These are phyloP conservation scores for Mycena maculata DNA, from an alignment of 768 basidiomycete genomes.

Conservation along the genomic window DNA sequence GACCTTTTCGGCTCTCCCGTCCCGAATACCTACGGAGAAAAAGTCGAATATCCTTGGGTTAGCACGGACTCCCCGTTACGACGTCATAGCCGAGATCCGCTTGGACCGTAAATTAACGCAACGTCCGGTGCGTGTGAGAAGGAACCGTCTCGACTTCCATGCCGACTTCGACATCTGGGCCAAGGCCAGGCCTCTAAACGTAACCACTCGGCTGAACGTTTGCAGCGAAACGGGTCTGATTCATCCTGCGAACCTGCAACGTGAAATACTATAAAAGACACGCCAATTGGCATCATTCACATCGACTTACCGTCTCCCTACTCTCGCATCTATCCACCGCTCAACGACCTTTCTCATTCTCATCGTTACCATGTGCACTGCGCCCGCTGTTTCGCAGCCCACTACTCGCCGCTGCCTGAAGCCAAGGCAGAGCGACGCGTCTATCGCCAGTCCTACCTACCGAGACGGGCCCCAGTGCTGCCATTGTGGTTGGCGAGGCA, in stretches of 20 bases:
- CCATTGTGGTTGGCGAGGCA: constrained; percentile 27
- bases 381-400: background rate
- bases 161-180: background rate
- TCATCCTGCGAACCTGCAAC: background rate
- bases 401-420: background rate
- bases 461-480: constrained; percentile 30
- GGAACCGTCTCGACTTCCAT: background rate
- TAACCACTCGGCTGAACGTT: background rate
- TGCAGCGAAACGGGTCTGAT: background rate
- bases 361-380: constrained; percentile 19
- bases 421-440: background rate
- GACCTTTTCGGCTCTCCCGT: background rate
- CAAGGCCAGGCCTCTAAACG: background rate
- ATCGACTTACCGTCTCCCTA: background rate
- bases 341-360: background rate
- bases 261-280: background rate
- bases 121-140: constrained; percentile 11
- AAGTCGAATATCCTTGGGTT: background rate
- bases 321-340: background rate
- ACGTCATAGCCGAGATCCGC: constrained; percentile 3
- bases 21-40: background rate
- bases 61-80: background rate
- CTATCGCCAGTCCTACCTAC: constrained; percentile 1
- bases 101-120: background rate
- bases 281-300: background rate